Conservation (phyloP, 495 filamentous ascomycete genomes). For the Clohesyomyces aquaticus region DNA sequence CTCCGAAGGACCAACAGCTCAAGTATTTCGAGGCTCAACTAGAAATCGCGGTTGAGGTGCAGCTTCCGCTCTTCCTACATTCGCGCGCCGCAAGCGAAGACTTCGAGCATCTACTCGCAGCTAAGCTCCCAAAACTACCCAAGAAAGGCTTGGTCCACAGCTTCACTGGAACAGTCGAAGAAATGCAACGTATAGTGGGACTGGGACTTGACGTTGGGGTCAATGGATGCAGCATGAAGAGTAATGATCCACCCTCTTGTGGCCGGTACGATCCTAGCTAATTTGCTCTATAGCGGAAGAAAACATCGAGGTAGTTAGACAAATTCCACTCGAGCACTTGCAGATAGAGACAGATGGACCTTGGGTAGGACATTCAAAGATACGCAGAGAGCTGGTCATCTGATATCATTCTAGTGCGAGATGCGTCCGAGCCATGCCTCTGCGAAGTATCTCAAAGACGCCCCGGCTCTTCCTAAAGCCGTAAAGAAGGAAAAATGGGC, state of each 20-base stretch:
- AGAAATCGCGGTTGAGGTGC: slow-evolving; percentile 74
- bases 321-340: slow-evolving; percentile 70
- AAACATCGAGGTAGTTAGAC: slow-evolving; percentile 78
- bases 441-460: slow-evolving; percentile 57
- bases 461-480: slow-evolving; percentile 47
- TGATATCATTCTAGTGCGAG: slow-evolving; percentile 57
- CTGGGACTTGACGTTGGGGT: slow-evolving; percentile 82
- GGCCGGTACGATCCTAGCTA: neutral
- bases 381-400: too few relatives aligned
- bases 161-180: slow-evolving; percentile 83
- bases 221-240: slow-evolving; percentile 93
- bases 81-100: slow-evolving; percentile 81
- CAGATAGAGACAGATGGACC: slow-evolving; percentile 96
- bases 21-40: slow-evolving; percentile 83
- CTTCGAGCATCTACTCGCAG: slow-evolving; percentile 68
- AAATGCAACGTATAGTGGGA: slow-evolving; percentile 75
- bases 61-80: slow-evolving; percentile 87
- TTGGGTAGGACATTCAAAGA: slow-evolving; percentile 58
- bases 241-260: too few relatives aligned
- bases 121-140: slow-evolving; percentile 60
- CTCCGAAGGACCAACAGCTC: slow-evolving; percentile 73
- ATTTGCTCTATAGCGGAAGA: slow-evolving; percentile 58
- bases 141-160: slow-evolving; percentile 82
- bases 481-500: slow-evolving; percentile 96
- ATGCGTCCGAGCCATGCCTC: slow-evolving; percentile 67